Evolutionary conservation across 2,329 filamentous ascomycete genomes (phyloP).

Genomic region (Colletotrichum lini): DNA sequence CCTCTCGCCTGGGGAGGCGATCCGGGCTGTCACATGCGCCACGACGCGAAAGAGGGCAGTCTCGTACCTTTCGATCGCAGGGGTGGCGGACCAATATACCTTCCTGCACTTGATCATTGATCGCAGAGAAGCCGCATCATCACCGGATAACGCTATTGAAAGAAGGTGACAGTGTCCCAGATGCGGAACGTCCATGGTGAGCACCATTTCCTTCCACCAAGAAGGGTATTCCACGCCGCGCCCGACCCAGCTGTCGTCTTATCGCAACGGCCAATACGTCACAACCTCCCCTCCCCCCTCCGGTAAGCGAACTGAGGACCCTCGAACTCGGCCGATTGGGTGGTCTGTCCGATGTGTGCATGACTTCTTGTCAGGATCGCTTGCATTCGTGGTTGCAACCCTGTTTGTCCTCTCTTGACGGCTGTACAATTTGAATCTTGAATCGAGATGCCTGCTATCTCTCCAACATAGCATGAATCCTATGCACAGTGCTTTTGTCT

Average conservation of each 20-base stretch:
- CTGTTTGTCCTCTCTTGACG: background rate
- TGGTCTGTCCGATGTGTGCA: slow-evolving; percentile 25
- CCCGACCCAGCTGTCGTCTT: slow-evolving; percentile 20
- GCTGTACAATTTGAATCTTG: background rate
- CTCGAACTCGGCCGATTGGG: slow-evolving; percentile 34
- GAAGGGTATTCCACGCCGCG: slow-evolving; percentile 26
- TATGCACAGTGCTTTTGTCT: background rate
- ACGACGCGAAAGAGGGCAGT: slow-evolving; percentile 23
- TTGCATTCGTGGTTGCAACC: slow-evolving; percentile 3
- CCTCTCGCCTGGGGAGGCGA: slow-evolving; percentile 25
- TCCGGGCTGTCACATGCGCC: slow-evolving; percentile 46
- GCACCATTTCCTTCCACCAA: slow-evolving; percentile 16
- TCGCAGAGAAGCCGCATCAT: background rate
- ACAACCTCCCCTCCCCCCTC: background rate
- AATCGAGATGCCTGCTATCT: background rate
- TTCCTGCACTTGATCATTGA: too few relatives aligned
- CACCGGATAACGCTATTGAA: background rate
- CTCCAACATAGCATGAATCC: background rate
- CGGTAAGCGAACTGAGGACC: slow-evolving; percentile 8
- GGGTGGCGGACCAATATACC: background rate
- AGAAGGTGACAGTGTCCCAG: background rate
- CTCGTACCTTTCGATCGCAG: slow-evolving; percentile 27
- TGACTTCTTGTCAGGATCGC: slow-evolving; percentile 32
- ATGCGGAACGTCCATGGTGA: slow-evolving; percentile 14
- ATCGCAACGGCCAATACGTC: slow-evolving; percentile 26